phyloP scores from a whole-genome alignment of 2,329 filamentous ascomycete species.

The Hypoxylon sp. region DNA sequence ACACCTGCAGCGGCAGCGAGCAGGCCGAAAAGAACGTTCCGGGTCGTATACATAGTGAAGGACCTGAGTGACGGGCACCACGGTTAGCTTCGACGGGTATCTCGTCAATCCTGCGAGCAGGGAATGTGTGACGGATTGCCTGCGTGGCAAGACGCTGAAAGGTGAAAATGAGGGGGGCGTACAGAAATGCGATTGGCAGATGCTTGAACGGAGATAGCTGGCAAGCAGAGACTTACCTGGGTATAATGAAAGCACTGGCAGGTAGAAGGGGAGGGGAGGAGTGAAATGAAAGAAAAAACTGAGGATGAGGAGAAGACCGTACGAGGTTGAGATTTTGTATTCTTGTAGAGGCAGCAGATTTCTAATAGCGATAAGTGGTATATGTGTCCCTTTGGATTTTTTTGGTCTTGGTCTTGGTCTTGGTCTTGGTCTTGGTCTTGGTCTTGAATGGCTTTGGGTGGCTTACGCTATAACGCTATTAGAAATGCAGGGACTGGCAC shows the following conservation, averaged over 20 bases:
- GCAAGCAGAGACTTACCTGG: slow-evolving; percentile 18
- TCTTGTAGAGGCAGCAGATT: too few species aligned
- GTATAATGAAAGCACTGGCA: slow-evolving; percentile 22
- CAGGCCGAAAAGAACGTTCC: slow-evolving; percentile 59
- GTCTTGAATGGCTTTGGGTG: too few species aligned
- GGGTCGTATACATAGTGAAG: slow-evolving; percentile 43
- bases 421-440: too few species aligned
- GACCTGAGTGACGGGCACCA: slow-evolving; percentile 1
- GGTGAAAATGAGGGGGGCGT: background rate
- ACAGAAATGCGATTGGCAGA: slow-evolving; percentile 2
- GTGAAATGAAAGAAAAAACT: slow-evolving; percentile 7
- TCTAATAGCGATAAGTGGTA: too few species aligned
- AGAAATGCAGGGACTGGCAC: too few species aligned
- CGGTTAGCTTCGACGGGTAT: slow-evolving; percentile 8
- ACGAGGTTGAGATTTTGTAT: too few species aligned
- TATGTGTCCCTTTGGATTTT: too few species aligned
- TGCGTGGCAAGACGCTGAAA: background rate
- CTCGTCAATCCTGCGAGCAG: background rate
- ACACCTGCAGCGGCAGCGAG: slow-evolving; percentile 63
- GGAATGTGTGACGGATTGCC: background rate
- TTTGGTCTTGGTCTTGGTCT: too few species aligned
- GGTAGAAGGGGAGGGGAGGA: slow-evolving; percentile 12
- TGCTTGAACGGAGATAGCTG: too few species aligned
- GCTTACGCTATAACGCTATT: too few species aligned
- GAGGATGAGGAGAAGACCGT: too few species aligned